These are phyloP conservation scores for Colletotrichum orchidophilum DNA, from an alignment of 2,329 filamentous ascomycete species.

Conservation along the genomic window DNA sequence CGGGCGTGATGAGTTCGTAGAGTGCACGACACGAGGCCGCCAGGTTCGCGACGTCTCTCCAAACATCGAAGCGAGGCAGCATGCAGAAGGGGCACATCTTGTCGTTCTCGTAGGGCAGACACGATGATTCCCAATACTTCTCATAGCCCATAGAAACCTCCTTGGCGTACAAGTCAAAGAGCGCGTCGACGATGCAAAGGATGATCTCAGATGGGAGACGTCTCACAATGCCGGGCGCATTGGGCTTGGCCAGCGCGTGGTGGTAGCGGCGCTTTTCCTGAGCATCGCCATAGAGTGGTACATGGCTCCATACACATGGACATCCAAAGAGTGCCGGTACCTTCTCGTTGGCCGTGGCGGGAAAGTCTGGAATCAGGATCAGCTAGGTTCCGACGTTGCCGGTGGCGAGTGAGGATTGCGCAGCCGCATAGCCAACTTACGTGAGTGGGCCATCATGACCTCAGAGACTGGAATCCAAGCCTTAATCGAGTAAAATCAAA, in stretches of 20 bases:
- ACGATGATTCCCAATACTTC: slow-evolving; percentile 31
- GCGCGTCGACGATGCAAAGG: slow-evolving; percentile 29
- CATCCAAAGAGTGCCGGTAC: slow-evolving; percentile 25
- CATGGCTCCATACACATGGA: slow-evolving; percentile 30
- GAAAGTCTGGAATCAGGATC: not conserved
- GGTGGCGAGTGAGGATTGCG: not conserved
- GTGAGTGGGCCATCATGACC: slow-evolving; percentile 2
- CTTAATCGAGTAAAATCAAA: not conserved
- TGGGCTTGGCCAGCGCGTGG: slow-evolving; percentile 7
- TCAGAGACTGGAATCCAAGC: not conserved
- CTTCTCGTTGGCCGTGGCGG: slow-evolving; percentile 13
- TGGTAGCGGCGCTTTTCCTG: not conserved
- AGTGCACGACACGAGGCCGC: slow-evolving; percentile 23
- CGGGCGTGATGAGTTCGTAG: slow-evolving; percentile 20
- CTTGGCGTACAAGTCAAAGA: slow-evolving; percentile 23
- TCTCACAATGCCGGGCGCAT: slow-evolving; percentile 7
- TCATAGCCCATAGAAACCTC: slow-evolving; percentile 28
- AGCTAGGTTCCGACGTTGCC: not conserved
- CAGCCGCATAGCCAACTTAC: not conserved
- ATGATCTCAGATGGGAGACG: slow-evolving; percentile 28
- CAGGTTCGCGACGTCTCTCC: slow-evolving; percentile 28
- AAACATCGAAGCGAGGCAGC: slow-evolving; percentile 31
- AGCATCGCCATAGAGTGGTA: slow-evolving; percentile 28
- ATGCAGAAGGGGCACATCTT: slow-evolving; percentile 30
- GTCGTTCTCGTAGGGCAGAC: slow-evolving; percentile 25